phyloP scores from a whole-genome alignment of 2,329 filamentous ascomycete species.

The Alternaria infectoria region DNA sequence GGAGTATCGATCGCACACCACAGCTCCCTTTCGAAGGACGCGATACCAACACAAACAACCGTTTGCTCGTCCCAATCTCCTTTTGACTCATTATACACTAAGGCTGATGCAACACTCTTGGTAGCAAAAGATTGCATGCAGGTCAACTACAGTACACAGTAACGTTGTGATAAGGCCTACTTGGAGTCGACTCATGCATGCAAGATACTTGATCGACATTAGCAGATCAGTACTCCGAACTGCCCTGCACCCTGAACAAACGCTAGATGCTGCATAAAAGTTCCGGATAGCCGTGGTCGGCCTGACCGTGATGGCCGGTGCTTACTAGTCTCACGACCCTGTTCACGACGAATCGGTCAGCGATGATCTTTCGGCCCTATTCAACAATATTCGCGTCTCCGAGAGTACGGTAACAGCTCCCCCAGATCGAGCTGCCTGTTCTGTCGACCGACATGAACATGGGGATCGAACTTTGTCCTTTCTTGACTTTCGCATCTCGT shows the following conservation, averaged over 20 bases:
- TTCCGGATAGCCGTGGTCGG: constrained; percentile 1
- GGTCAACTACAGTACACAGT: not conserved
- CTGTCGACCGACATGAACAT: not conserved
- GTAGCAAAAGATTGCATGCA: not conserved
- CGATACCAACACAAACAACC: not conserved
- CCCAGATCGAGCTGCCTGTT: not conserved
- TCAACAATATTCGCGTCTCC: not conserved
- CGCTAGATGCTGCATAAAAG: not conserved
- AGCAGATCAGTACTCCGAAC: not conserved
- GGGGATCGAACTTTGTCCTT: not conserved
- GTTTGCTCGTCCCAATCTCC: not conserved
- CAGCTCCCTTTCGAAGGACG: not conserved
- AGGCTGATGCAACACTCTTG: not conserved
- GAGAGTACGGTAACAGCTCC: not conserved
- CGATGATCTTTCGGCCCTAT: not conserved
- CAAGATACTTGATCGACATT: not conserved
- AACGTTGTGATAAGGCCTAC: not conserved
- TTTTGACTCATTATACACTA: not conserved
- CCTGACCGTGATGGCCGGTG: not conserved
- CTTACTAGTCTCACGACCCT: not conserved
- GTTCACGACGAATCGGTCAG: not conserved
- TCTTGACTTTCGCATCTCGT: not conserved
- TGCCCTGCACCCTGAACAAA: not conserved
- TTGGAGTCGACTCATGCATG: not conserved
- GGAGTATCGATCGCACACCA: not conserved